Percentiles rank a stretch among this genome's conserved stretches.
Evolutionary conservation across 306 rosid species (phyloP).

Genomic region (Malus domestica): ASM211411v1 NC_041789.1:17911001-17911500

Average conservation of each 20-base stretch:
- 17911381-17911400: constrained; percentile 22
- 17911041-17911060: constrained; percentile 11
- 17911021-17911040: background rate
- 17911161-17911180: constrained; percentile 89
- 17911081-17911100: constrained; percentile 45
- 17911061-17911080: constrained; percentile 36
- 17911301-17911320: constrained; percentile 9
- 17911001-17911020: background rate
- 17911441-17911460: background rate
- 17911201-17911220: constrained; percentile 38
- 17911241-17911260: constrained; percentile 4
- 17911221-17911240: constrained; percentile 42
- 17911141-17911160: constrained; percentile 37
- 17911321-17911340: constrained; percentile 10
- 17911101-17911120: constrained; percentile 52
- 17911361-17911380: constrained; percentile 33
- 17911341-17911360: background rate
- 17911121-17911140: constrained; percentile 50
- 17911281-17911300: constrained; percentile 14
- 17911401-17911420: constrained; percentile 12
- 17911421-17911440: constrained; percentile 14
- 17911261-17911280: constrained; percentile 1
- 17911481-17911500: background rate
- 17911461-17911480: constrained; percentile 11
- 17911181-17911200: constrained; percentile 70